These are phyloP conservation scores for Boletus fagicola DNA, from an alignment of 768 basidiomycete genomes.

Conservation along the genomic window DNA sequence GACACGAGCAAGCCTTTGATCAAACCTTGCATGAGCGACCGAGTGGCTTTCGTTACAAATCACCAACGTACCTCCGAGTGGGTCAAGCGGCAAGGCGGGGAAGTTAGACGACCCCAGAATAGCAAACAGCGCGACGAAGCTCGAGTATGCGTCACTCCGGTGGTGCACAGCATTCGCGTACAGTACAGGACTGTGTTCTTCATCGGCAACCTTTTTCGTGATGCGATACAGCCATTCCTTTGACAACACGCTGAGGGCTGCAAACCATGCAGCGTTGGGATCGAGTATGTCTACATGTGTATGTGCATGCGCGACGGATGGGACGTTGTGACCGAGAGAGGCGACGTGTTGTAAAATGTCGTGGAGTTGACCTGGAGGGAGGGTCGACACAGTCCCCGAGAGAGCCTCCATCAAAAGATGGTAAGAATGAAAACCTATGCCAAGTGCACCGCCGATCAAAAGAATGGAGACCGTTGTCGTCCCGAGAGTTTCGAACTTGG, in stretches of 20 bases:
- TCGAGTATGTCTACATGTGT: conserved; percentile 62
- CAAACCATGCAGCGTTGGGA: conserved; percentile 97
- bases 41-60: background rate
- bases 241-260: conserved; percentile 68
- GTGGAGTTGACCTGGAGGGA: conserved; percentile 64
- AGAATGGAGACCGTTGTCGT: conserved; percentile 88
- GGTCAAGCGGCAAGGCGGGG: conserved; percentile 86
- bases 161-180: conserved; percentile 97
- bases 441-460: conserved; percentile 78
- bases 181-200: conserved; percentile 88
- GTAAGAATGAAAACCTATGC: conserved; percentile 89
- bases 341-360: conserved; percentile 59
- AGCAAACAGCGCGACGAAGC: conserved; percentile 85
- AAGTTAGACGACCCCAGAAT: conserved; percentile 89
- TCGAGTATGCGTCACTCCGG: conserved; percentile 95
- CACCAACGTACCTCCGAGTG: conserved; percentile 72
- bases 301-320: conserved; percentile 53
- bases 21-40: conserved; percentile 10
- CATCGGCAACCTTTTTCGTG: conserved; percentile 86
- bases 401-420: conserved; percentile 77
- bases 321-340: conserved; percentile 52
- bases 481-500: conserved; percentile 94
- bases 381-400: conserved; percentile 56
- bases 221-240: conserved; percentile 95
- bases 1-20: conserved; percentile 78